These are phyloP conservation scores for Mycena haematopus DNA, from an alignment of 768 basidiomycete genomes.

Conservation along the genomic window DNA sequence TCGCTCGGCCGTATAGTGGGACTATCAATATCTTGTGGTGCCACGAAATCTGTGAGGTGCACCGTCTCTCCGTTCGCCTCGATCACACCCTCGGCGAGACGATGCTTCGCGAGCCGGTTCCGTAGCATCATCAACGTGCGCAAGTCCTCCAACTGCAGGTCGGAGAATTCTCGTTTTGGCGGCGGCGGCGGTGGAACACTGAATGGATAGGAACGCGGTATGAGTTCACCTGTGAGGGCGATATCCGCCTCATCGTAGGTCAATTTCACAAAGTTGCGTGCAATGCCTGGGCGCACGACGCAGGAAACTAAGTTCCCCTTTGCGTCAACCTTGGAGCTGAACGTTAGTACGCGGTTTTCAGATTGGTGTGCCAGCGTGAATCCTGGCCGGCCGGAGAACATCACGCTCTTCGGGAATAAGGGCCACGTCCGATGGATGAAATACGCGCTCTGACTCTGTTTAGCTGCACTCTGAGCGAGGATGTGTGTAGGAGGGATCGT, in stretches of 20 bases:
- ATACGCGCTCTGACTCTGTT: slow-evolving; percentile 63
- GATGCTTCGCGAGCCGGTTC: not conserved
- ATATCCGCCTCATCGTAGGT: slow-evolving; percentile 75
- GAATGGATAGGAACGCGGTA: slow-evolving; percentile 49
- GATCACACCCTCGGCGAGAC: slow-evolving; percentile 35
- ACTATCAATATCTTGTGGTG: slow-evolving; percentile 41
- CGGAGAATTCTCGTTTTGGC: slow-evolving; percentile 3
- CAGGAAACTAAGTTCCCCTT: slow-evolving; percentile 73
- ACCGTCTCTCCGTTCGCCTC: slow-evolving; percentile 32
- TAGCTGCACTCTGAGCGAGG: slow-evolving; percentile 63
- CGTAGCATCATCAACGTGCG: slow-evolving; percentile 10
- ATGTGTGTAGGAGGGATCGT: slow-evolving; percentile 74
- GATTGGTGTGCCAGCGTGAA: slow-evolving; percentile 46
- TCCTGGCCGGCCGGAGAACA: slow-evolving; percentile 49
- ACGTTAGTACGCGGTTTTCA: slow-evolving; percentile 65
- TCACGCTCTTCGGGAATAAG: slow-evolving; percentile 72
- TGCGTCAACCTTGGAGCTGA: slow-evolving; percentile 74
- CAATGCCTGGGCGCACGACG: slow-evolving; percentile 71
- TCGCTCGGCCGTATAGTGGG: slow-evolving; percentile 39
- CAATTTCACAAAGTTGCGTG: slow-evolving; percentile 69
- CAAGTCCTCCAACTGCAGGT: slow-evolving; percentile 14
- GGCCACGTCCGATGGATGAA: slow-evolving; percentile 66
- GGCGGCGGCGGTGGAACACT: slow-evolving; percentile 34
- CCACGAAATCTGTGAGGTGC: slow-evolving; percentile 36
- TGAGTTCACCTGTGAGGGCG: slow-evolving; percentile 42